These are phyloP conservation scores for Malus hybrid DNA, from an alignment of 331 rosid genomes.

Conservation along the genomic window DNA sequence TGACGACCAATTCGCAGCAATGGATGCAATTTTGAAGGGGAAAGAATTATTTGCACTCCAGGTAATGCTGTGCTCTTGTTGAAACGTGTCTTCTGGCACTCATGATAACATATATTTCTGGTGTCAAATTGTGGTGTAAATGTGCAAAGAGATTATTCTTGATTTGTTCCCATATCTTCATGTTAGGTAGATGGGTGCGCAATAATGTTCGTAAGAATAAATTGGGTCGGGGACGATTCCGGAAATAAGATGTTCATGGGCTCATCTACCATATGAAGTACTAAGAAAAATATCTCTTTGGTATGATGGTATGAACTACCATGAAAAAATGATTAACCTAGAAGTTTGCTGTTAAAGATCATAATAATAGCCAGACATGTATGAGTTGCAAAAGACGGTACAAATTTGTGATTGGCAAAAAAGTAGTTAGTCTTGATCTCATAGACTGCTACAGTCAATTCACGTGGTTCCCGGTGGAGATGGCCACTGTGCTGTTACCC, in stretches of 20 bases:
- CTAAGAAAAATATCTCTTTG: not conserved
- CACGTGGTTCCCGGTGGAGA: not conserved
- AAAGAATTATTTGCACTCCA: slow-evolving; percentile 77
- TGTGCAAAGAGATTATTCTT: not conserved
- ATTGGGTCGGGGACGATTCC: not conserved
- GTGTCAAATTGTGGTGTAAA: not conserved
- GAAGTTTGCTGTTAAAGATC: not conserved
- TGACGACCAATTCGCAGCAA: slow-evolving; percentile 77
- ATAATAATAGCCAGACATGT: not conserved
- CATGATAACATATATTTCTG: not conserved
- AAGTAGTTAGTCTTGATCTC: not conserved
- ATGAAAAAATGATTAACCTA: not conserved
- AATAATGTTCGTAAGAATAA: not conserved
- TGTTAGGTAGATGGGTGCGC: not conserved
- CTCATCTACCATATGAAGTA: not conserved
- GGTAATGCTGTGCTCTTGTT: slow-evolving; percentile 45
- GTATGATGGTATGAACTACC: not conserved
- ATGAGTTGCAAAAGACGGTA: too few relatives aligned
- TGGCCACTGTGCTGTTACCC: not conserved
- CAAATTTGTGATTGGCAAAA: not conserved
- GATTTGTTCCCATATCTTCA: not conserved
- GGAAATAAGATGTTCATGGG: not conserved
- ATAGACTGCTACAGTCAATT: not conserved
- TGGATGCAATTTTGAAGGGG: slow-evolving; percentile 77
- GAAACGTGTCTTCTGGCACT: slow-evolving; percentile 10